Conservation (phyloP, 306 rosid species). For the Citrullus amarus region DNA sequence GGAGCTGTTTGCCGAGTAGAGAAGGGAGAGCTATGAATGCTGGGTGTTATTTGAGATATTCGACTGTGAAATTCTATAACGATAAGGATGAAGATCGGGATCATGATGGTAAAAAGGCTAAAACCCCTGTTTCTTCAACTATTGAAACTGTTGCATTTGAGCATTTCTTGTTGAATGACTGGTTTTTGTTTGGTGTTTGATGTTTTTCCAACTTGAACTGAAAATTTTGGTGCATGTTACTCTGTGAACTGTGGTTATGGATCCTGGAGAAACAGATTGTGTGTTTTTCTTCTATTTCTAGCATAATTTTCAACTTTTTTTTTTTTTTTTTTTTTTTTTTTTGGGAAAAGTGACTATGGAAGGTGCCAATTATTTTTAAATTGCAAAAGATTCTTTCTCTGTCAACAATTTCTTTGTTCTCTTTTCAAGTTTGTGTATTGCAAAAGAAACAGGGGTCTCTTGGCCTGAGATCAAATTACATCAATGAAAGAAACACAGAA, state of each 20-base stretch:
- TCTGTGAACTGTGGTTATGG: not conserved
- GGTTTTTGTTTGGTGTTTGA: not conserved
- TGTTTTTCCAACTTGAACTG: not conserved
- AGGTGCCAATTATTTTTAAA: not conserved
- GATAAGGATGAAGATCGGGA: conserved; percentile 8
- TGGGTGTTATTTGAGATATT: conserved; percentile 79
- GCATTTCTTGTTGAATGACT: not conserved
- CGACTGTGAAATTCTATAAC: conserved; percentile 41
- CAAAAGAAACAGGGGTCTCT: not conserved
- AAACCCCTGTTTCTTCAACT: not conserved
- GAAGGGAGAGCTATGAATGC: conserved; percentile 73
- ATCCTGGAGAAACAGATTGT: not conserved
- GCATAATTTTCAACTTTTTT: not conserved
- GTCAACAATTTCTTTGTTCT: not conserved
- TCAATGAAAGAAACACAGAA: no score
- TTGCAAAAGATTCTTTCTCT: not conserved
- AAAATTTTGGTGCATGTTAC: not conserved
- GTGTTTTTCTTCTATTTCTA: not conserved
- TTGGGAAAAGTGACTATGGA: not conserved
- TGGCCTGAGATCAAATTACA: no score
- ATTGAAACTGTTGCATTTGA: not conserved
- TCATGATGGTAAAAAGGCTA: conserved; percentile 19
- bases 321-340: no score
- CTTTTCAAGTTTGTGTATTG: not conserved
- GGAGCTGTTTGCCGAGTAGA: conserved; percentile 30